Evolutionary conservation across 225 moss, liverwort and hornwort genomes (phyloP).

Genomic region (Takakia lepidozioides): DNA sequence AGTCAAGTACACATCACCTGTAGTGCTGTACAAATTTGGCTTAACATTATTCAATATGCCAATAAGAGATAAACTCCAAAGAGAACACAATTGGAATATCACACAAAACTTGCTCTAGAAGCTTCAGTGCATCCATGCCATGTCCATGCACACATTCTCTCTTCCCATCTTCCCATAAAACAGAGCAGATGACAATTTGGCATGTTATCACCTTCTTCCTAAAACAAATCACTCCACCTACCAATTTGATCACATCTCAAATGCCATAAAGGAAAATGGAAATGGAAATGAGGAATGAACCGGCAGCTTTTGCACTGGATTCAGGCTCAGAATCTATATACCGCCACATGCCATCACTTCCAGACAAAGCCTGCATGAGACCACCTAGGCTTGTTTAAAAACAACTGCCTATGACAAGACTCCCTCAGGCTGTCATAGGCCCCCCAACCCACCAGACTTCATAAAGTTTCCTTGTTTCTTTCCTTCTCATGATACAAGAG

Average conservation of each 20-base stretch:
- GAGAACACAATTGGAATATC: too few species aligned
- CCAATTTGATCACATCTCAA: not conserved
- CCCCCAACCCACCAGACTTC: too few species aligned
- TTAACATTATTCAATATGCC: too few species aligned
- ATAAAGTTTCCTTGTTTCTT: too few species aligned
- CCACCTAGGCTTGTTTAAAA: not conserved
- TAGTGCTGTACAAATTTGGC: not conserved
- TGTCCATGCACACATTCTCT: too few species aligned
- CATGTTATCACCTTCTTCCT: not conserved
- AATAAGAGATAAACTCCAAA: too few species aligned
- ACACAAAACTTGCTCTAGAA: too few species aligned
- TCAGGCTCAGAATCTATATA: slow-evolving; percentile 19
- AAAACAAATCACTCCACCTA: not conserved
- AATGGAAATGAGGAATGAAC: slow-evolving; percentile 5
- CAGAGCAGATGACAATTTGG: not conserved
- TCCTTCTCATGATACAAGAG: too few species aligned
- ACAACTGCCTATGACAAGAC: not conserved
- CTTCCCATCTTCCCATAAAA: too few species aligned
- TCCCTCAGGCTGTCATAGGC: not conserved
- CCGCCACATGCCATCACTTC: slow-evolving; percentile 26
- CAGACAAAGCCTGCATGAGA: slow-evolving; percentile 17
- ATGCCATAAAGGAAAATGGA: not conserved
- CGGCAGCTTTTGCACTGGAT: slow-evolving; percentile 30
- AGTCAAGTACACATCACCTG: not conserved
- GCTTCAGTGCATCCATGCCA: too few species aligned